A percentile compares a stretch with the other conserved stretches of the same genome.
phyloP scores from a whole-genome alignment of 2,329 filamentous ascomycete genomes.

The Paraconiothyrium sp. region DNA sequence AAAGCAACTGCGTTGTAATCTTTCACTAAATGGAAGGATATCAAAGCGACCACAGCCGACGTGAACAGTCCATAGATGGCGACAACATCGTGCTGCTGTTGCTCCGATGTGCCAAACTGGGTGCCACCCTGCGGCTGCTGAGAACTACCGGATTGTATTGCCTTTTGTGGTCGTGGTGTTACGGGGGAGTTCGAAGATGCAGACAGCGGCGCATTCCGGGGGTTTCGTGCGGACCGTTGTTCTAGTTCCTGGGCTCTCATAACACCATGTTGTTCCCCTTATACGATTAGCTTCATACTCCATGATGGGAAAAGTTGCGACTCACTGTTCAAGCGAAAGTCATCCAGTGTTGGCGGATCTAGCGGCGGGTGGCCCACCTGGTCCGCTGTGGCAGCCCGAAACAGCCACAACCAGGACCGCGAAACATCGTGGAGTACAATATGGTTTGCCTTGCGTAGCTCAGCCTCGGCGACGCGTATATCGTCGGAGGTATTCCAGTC shows the following conservation, averaged over 20 bases:
- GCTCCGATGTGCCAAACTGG: constrained; percentile 31
- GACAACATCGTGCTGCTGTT: constrained; percentile 41
- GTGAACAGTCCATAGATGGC: constrained; percentile 51
- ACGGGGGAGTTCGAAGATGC: constrained; percentile 31
- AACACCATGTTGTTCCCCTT: constrained; percentile 45
- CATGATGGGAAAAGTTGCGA: neutral
- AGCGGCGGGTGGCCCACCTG: constrained; percentile 31
- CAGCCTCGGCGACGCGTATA: constrained; percentile 42
- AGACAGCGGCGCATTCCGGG: constrained; percentile 29
- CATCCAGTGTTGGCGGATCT: constrained; percentile 39
- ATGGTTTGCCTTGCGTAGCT: constrained; percentile 38
- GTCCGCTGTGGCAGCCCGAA: constrained; percentile 38
- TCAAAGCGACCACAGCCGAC: constrained; percentile 47
- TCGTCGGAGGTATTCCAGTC: constrained; percentile 37
- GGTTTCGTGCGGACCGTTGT: constrained; percentile 37
- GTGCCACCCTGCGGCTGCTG: constrained; percentile 29
- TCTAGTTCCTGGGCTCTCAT: constrained; percentile 48
- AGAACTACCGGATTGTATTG: constrained; percentile 27
- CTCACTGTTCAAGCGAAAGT: constrained; percentile 44
- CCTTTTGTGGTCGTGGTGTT: constrained; percentile 30
- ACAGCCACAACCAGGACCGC: constrained; percentile 47
- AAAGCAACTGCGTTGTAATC: constrained; percentile 44
- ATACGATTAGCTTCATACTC: constrained; percentile 29
- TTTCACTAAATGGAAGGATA: constrained; percentile 46
- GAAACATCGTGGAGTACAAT: constrained; percentile 44